A percentile compares a stretch with the other conserved stretches of the same genome.
These are phyloP conservation scores for Tolypocladium paradoxum DNA, from an alignment of 2,329 filamentous ascomycete species.

Conservation along the genomic window DNA sequence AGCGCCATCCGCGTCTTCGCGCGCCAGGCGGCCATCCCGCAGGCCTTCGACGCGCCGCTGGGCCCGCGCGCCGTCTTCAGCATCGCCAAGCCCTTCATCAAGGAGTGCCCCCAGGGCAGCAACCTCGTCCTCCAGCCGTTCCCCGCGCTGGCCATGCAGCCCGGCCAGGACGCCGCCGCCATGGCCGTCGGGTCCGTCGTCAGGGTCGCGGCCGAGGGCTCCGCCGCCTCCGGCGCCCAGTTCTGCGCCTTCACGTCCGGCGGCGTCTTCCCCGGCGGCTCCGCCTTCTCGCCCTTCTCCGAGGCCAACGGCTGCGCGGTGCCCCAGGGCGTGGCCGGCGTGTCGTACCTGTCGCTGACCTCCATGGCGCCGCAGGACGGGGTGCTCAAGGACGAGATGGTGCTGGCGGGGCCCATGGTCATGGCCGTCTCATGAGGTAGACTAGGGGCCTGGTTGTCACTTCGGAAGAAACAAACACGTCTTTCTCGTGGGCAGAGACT, in stretches of 20 bases:
- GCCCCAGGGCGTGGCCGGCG: slow-evolving; percentile 50
- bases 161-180: slow-evolving; percentile 27
- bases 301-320: slow-evolving; percentile 43
- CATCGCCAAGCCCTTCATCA: slow-evolving; percentile 62
- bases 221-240: slow-evolving; percentile 31
- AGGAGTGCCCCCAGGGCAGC: slow-evolving; percentile 56
- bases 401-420: slow-evolving; percentile 54
- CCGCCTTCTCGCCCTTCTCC: slow-evolving; percentile 47
- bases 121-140: slow-evolving; percentile 53
- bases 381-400: slow-evolving; percentile 48
- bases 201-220: slow-evolving; percentile 37
- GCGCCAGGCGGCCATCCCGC: slow-evolving; percentile 49
- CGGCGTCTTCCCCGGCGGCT: slow-evolving; percentile 42
- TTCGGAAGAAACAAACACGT: neutral
- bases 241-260: slow-evolving; percentile 61
- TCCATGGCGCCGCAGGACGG: slow-evolving; percentile 38
- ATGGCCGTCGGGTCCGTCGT: slow-evolving; percentile 19
- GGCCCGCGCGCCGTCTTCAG: slow-evolving; percentile 61
- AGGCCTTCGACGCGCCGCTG: slow-evolving; percentile 60
- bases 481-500: neutral
- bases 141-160: slow-evolving; percentile 43
- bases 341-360: slow-evolving; percentile 58
- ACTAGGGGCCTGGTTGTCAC: neutral
- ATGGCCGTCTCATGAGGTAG: slow-evolving; percentile 27
- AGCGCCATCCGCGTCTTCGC: slow-evolving; percentile 56